A percentile compares a stretch with the other conserved stretches of the same genome.
Conservation (phyloP, 345 rosid genomes). For the Nephelium lappaceum region DNA sequence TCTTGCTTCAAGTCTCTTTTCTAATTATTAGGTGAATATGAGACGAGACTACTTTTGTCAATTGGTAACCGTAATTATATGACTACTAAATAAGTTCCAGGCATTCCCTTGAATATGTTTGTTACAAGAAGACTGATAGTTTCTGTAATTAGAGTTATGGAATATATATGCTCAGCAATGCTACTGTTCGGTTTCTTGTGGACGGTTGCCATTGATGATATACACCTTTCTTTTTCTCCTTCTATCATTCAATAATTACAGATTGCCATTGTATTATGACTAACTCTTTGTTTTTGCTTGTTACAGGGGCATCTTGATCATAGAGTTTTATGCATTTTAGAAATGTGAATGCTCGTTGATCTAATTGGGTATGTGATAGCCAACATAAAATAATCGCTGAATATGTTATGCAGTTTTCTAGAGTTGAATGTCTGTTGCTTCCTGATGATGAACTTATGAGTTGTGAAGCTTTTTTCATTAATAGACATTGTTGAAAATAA, state of each 20-base stretch:
- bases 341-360: background rate
- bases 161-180: too few species aligned
- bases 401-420: too few species aligned
- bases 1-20: background rate
- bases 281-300: background rate
- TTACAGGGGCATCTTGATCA: constrained; percentile 19
- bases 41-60: background rate
- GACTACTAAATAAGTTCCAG: background rate
- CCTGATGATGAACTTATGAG: constrained; percentile 15
- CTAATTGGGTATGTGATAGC: constrained; percentile 14
- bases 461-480: background rate
- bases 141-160: too few species aligned
- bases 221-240: too few species aligned
- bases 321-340: too few species aligned
- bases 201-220: too few species aligned
- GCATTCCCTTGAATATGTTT: too few species aligned
- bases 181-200: background rate
- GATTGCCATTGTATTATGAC: too few species aligned
- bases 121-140: too few species aligned
- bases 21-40: too few species aligned
- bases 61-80: background rate
- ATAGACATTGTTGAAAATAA: constrained; percentile 9
- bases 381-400: too few species aligned
- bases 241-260: too few species aligned
- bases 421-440: constrained; percentile 12